Evolutionary conservation across 331 rosid genomes (phyloP), one percentile per base, ranked within the genome.

Genomic region (Quercus lobata): DNA sequence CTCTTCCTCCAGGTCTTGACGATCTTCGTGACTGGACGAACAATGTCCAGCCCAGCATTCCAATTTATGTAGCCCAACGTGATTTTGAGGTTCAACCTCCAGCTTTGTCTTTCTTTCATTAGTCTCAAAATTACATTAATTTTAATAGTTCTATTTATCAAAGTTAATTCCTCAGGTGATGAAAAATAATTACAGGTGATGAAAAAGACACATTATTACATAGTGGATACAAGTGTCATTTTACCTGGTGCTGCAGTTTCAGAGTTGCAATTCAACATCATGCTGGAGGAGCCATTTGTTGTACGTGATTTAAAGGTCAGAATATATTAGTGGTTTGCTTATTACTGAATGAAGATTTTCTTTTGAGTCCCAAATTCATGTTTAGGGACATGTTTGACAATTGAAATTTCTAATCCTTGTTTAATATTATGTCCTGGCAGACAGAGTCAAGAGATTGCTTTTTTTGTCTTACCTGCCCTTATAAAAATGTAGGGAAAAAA

Each of bases 21-120:
- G 98, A 93, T 87, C 99, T 95, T 74, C 93, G 97, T 61, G 98
- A 95, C 73, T 95, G 98, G 99, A 95, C 99, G 72, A 95, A 93
- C 89, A 95, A 95, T 83, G 98, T 95, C 83, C 99, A 95, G 86
- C 88, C 94, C 29, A 8, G 57, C 63, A 85, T 95, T 90, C 99
- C 98, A 57, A 93, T 95, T 68, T 91, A 91, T 82, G 98, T 91
- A 69, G 87, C 97, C 69, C 82, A 83, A 63, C 97, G 98, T 30
- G 99, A 95, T 87, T 90, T 91, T 76, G 98, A 91, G 99, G 99
- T 95, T 68, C 79, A 60, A 69, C 71, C 25, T 72, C 77, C 30
- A 72, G 46, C 54, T 76, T 49, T 83, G 29, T 22, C 79, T 78
- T 86, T 84, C 78, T 72, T 66, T 69, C 76, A 66, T 81, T 49